A percentile compares a stretch with the other conserved stretches of the same genome.
These are phyloP conservation scores for Starmera stellimalicola DNA, from an alignment of 1,139 yeast species.

Conservation along the genomic window DNA sequence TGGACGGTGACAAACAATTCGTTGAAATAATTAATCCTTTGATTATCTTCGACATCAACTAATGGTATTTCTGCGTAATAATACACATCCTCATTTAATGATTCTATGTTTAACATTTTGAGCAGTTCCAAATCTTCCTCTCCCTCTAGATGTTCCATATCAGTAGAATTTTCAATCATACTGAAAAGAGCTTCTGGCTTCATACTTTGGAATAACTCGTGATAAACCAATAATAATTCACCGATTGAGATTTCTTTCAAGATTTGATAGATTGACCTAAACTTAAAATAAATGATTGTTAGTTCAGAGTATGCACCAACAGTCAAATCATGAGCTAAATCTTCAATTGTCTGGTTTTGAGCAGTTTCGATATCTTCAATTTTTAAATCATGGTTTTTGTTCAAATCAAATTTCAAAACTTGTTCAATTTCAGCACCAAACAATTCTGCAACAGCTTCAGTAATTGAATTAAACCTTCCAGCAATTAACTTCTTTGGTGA, in stretches of 20 bases:
- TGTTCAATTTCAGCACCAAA: conserved; percentile 3
- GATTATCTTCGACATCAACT: conserved; percentile 3
- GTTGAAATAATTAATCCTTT: background rate
- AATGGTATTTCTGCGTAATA: conserved; percentile 4
- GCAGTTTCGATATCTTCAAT: conserved; percentile 4
- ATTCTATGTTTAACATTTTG: conserved; percentile 1
- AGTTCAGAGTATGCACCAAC: conserved; percentile 4
- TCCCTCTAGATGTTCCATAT: background rate
- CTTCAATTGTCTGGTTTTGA: background rate
- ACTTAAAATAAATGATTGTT: conserved; percentile 3
- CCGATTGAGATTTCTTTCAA: too few relatives aligned
- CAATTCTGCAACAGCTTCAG: conserved; percentile 3
- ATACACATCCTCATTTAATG: background rate
- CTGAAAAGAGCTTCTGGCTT: background rate
- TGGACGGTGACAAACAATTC: background rate
- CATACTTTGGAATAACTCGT: conserved; percentile 5
- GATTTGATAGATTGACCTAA: conserved; percentile 3
- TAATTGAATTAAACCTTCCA: too few relatives aligned
- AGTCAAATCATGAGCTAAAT: conserved; percentile 4
- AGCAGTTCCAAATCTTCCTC: too few relatives aligned
- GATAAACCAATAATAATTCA: conserved; percentile 7
- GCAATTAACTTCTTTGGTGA: too few relatives aligned
- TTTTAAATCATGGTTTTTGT: conserved; percentile 3
- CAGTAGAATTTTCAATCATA: too few relatives aligned
- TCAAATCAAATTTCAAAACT: conserved; percentile 4